A percentile compares a stretch with the other conserved stretches of the same genome.
Evolutionary conservation across 1,139 yeast species (phyloP).

Genomic region (Lodderomyces beijingensis): DNA sequence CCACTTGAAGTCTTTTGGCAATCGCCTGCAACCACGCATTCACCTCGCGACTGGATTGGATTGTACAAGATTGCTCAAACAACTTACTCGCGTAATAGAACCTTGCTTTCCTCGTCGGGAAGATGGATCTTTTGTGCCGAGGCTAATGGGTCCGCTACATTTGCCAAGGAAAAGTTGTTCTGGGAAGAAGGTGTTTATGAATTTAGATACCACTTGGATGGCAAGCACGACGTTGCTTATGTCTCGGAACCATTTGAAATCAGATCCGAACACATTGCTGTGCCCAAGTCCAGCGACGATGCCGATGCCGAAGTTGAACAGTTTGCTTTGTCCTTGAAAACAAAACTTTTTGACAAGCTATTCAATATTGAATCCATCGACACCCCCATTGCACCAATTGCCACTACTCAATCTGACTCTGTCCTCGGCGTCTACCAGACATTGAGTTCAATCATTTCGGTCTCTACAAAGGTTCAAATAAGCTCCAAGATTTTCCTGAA

Average conservation of each 20-base stretch:
- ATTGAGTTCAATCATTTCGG: constrained; percentile 32
- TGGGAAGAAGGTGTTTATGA: constrained; percentile 77
- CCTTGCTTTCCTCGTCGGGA: constrained; percentile 61
- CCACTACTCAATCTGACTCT: constrained; percentile 24
- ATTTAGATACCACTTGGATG: constrained; percentile 67
- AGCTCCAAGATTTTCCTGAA: constrained; percentile 37
- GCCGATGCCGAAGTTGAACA: constrained; percentile 15
- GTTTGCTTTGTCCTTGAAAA: constrained; percentile 31
- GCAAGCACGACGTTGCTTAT: constrained; percentile 67
- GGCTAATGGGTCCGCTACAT: constrained; percentile 49
- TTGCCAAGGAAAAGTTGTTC: constrained; percentile 47
- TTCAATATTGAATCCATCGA: constrained; percentile 23
- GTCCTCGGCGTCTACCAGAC: constrained; percentile 30
- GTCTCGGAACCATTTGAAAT: constrained; percentile 73
- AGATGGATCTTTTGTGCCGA: constrained; percentile 59
- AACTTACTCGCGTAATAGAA: constrained; percentile 53
- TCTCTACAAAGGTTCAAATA: constrained; percentile 36
- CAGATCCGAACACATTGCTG: constrained; percentile 36
- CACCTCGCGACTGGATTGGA: constrained; percentile 71
- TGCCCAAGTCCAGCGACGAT: constrained; percentile 24
- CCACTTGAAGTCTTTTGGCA: constrained; percentile 57
- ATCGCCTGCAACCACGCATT: constrained; percentile 41
- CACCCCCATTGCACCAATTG: constrained; percentile 21
- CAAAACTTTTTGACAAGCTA: constrained; percentile 29
- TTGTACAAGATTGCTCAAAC: constrained; percentile 65